phyloP scores from a whole-genome alignment of 768 basidiomycete genomes.

The Guyanaporus albipodus region DNA sequence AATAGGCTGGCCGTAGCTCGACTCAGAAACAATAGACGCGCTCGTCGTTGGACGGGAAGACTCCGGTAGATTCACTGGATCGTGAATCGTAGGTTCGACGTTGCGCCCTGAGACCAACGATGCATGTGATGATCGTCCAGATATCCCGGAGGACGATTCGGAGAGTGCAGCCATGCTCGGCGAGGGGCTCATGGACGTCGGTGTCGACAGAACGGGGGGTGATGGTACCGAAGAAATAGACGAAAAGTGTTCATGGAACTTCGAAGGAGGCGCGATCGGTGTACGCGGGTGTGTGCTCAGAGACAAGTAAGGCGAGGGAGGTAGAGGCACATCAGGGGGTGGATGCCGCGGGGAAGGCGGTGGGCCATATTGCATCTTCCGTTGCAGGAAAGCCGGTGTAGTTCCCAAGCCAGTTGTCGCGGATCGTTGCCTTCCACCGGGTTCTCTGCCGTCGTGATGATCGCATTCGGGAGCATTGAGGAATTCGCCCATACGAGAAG shows the following conservation, averaged over 20 bases:
- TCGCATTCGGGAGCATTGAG: slow-evolving; percentile 1
- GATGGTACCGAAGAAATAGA: slow-evolving; percentile 25
- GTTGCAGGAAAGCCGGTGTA: slow-evolving; percentile 29
- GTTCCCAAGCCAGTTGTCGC: slow-evolving; percentile 9
- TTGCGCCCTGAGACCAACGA: slow-evolving; percentile 20
- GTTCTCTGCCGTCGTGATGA: slow-evolving; percentile 8
- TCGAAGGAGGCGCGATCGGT: slow-evolving; percentile 18
- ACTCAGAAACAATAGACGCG: slow-evolving; percentile 19
- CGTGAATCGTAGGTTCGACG: slow-evolving; percentile 1
- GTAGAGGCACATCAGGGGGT: slow-evolving; percentile 29
- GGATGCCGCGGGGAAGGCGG: slow-evolving; percentile 26
- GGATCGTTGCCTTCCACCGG: slow-evolving; percentile 13
- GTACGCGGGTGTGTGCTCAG: slow-evolving; percentile 7
- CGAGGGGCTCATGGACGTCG: slow-evolving; percentile 13
- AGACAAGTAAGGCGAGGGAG: slow-evolving; percentile 19
- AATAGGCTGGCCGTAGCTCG: slow-evolving; percentile 17
- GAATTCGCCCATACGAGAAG: slow-evolving; percentile 1
- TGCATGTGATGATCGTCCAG: slow-evolving; percentile 24
- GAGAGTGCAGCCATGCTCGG: slow-evolving; percentile 24
- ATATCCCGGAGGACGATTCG: slow-evolving; percentile 28
- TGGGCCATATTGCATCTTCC: slow-evolving; percentile 23
- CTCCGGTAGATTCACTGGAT: slow-evolving; percentile 10
- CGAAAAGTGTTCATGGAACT: slow-evolving; percentile 34
- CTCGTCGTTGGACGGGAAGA: slow-evolving; percentile 19
- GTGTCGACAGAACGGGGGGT: slow-evolving; percentile 10